phyloP scores from a whole-genome alignment of 768 basidiomycete species.

The Glaciozyma antarctica region DNA sequence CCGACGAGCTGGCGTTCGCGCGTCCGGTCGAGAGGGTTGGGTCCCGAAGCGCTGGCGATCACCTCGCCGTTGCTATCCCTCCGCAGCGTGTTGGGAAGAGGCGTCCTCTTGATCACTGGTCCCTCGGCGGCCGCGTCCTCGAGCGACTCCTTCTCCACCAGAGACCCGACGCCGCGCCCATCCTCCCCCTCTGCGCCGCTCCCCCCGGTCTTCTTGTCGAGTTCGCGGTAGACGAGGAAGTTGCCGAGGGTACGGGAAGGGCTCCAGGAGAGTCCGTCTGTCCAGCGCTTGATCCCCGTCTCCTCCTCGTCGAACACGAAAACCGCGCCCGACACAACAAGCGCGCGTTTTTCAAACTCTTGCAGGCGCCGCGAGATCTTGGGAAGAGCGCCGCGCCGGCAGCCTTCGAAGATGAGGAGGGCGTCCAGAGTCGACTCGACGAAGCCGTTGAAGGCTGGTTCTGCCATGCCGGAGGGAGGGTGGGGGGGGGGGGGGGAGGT shows the following conservation, averaged over 20 bases:
- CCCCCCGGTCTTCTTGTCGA: constrained; percentile 54
- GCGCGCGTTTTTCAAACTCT: constrained; percentile 72
- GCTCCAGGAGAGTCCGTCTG: constrained; percentile 93
- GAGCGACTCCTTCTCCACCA: not conserved
- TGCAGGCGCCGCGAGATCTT: constrained; percentile 84
- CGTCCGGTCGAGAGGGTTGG: constrained; percentile 17
- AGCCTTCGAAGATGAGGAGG: constrained; percentile 91
- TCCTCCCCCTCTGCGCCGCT: not conserved
- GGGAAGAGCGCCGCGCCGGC: constrained; percentile 77
- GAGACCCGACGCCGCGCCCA: not conserved
- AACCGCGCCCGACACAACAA: constrained; percentile 86
- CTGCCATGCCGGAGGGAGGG: constrained; percentile 19
- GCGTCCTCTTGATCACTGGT: not conserved
- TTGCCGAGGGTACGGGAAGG: constrained; percentile 87
- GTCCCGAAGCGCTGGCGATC: not conserved
- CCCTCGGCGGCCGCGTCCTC: constrained; percentile 2
- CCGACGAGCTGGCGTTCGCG: constrained; percentile 71
- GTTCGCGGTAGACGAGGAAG: constrained; percentile 89
- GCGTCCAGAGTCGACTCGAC: constrained; percentile 93
- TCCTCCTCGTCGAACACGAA: constrained; percentile 98
- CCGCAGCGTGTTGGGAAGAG: not conserved
- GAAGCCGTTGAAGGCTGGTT: constrained; percentile 52
- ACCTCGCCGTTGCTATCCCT: constrained; percentile 5
- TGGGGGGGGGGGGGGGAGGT: not conserved
- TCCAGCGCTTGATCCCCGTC: constrained; percentile 83